Percentiles rank a stretch among this genome's conserved stretches.
These are phyloP conservation scores for Coemansia sp. DNA, from an alignment of 192 early-diverging fungal species.

Conservation along the genomic window DNA sequence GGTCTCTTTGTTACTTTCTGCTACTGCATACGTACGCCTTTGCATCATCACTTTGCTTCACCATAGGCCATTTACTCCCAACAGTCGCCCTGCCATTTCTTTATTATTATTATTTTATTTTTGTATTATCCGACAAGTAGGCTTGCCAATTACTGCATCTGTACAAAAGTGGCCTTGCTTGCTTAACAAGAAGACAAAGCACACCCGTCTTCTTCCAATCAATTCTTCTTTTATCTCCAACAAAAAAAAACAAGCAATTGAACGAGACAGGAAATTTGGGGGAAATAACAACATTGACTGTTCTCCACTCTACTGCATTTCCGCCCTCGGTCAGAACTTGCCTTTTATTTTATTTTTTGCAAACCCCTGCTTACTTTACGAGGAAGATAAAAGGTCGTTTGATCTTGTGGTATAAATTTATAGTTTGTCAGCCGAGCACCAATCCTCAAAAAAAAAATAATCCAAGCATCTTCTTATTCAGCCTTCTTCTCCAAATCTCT, in stretches of 20 bases:
- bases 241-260: background rate
- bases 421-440: too few relatives aligned
- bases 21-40: constrained; percentile 8
- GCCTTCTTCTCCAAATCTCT: background rate
- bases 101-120: background rate
- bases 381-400: background rate
- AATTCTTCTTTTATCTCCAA: constrained; percentile 8
- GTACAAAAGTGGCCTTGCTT: background rate
- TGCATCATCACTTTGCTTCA: background rate
- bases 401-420: constrained; percentile 1
- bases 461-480: background rate
- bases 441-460: too few relatives aligned
- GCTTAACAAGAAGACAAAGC: background rate
- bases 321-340: background rate
- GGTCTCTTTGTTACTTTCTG: constrained; percentile 10
- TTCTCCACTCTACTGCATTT: constrained; percentile 3
- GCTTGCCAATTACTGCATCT: constrained; percentile 2
- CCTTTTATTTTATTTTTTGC: constrained; percentile 9
- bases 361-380: background rate
- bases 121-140: background rate
- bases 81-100: background rate
- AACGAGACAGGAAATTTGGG: background rate
- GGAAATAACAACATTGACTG: background rate
- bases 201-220: constrained; percentile 6
- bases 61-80: constrained; percentile 18